Conservation (phyloP, 1,284 basidiomycete species). For the Ganoderma sinense region DNA sequence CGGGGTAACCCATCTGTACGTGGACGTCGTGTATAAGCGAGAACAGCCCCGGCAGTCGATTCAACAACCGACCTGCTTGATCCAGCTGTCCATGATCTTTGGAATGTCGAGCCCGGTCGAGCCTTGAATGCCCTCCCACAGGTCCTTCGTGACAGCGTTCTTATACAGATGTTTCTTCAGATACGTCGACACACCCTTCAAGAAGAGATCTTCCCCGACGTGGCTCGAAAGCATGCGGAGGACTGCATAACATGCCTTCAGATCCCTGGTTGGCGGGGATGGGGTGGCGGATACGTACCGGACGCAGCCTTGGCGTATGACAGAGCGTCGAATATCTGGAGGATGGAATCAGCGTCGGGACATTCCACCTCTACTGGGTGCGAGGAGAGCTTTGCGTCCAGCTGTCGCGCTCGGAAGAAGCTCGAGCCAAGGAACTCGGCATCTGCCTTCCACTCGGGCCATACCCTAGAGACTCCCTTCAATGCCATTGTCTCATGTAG, state of each 20-base stretch:
- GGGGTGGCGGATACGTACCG: conserved; percentile 47
- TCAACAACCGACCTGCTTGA: conserved; percentile 68
- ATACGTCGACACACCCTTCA: conserved; percentile 91
- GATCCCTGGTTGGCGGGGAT: neutral
- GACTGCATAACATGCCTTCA: conserved; percentile 51
- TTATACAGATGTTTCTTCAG: conserved; percentile 88
- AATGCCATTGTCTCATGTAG: neutral
- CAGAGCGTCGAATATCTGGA: conserved; percentile 89
- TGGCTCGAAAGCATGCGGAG: conserved; percentile 92
- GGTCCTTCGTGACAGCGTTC: conserved; percentile 87
- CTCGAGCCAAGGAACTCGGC: conserved; percentile 71
- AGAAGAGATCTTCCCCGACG: conserved; percentile 90
- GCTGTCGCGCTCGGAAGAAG: conserved; percentile 80
- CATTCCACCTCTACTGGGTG: conserved; percentile 96
- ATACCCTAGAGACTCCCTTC: conserved; percentile 55
- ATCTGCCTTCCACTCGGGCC: conserved; percentile 81
- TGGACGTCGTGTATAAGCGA: conserved; percentile 32
- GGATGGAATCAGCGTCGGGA: conserved; percentile 87
- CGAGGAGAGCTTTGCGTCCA: conserved; percentile 92
- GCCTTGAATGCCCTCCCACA: conserved; percentile 89
- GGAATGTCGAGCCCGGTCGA: conserved; percentile 84
- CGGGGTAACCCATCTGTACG: conserved; percentile 81
- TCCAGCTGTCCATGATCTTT: conserved; percentile 93
- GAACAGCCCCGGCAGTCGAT: no score
- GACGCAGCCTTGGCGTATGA: conserved; percentile 91